Percentiles rank a stretch among this genome's conserved stretches.
phyloP scores from a whole-genome alignment of 2,329 filamentous ascomycete species.

The Tolypocladium sp. region DNA sequence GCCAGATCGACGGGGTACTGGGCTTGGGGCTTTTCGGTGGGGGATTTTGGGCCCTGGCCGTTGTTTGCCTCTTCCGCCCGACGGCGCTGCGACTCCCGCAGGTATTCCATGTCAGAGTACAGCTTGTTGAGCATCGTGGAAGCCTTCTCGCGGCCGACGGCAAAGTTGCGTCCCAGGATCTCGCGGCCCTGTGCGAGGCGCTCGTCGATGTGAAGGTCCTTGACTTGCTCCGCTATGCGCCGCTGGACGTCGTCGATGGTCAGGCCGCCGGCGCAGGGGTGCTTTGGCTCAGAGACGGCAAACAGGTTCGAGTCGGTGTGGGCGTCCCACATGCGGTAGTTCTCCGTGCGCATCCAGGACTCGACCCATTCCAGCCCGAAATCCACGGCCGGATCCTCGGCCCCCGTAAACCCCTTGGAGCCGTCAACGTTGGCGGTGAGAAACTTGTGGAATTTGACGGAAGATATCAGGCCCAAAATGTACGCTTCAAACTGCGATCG shows the following conservation, averaged over 20 bases:
- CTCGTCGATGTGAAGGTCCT: slow-evolving; percentile 89
- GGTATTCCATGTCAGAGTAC: slow-evolving; percentile 77
- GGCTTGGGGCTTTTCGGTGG: slow-evolving; percentile 2
- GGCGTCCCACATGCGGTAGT: slow-evolving; percentile 80
- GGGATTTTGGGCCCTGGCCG: slow-evolving; percentile 5
- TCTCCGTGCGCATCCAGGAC: slow-evolving; percentile 81
- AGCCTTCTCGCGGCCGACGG: slow-evolving; percentile 79
- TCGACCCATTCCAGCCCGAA: slow-evolving; percentile 80
- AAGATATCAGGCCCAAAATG: slow-evolving; percentile 76
- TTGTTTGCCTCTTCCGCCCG: slow-evolving; percentile 27
- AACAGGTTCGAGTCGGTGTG: slow-evolving; percentile 82
- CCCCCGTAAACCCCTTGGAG: slow-evolving; percentile 52
- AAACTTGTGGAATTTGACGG: slow-evolving; percentile 81
- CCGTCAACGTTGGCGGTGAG: slow-evolving; percentile 63
- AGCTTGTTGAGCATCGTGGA: slow-evolving; percentile 79
- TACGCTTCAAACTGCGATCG: slow-evolving; percentile 96
- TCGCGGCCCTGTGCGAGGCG: slow-evolving; percentile 76
- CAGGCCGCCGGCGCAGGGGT: slow-evolving; percentile 86
- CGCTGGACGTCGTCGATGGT: slow-evolving; percentile 93
- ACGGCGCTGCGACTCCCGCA: slow-evolving; percentile 35
- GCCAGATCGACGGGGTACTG: slow-evolving; percentile 17
- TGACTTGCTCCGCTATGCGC: slow-evolving; percentile 81
- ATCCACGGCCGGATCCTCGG: slow-evolving; percentile 77
- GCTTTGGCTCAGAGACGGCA: slow-evolving; percentile 84
- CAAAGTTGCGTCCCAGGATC: slow-evolving; percentile 79